A percentile compares a stretch with the other conserved stretches of the same genome.
These are phyloP conservation scores for Claviceps fusiformis DNA, from an alignment of 2,329 filamentous ascomycete genomes.

Conservation along the genomic window DNA sequence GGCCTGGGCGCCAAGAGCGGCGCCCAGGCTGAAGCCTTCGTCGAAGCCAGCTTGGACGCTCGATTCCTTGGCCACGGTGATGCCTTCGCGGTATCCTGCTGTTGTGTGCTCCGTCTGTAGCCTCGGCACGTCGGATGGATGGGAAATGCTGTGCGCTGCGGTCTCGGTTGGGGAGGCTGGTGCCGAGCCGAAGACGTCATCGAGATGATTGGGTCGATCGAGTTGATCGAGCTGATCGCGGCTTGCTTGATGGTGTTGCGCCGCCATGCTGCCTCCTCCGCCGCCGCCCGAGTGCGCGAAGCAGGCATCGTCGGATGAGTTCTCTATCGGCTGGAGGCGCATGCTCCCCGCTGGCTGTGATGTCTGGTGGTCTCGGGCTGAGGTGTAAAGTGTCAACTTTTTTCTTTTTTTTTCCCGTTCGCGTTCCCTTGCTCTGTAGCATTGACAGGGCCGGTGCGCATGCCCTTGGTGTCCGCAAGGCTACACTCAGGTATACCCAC, in stretches of 20 bases:
- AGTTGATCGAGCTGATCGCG: too few relatives aligned
- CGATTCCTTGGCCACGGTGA: conserved; percentile 59
- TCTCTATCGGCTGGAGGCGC: conserved; percentile 22
- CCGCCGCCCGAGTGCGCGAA: conserved; percentile 5
- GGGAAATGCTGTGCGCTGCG: conserved; percentile 11
- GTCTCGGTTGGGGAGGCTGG: conserved; percentile 11
- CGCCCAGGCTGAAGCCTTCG: conserved; percentile 75
- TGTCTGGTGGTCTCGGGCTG: background rate
- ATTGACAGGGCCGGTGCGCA: too few relatives aligned
- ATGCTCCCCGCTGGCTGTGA: conserved; percentile 10
- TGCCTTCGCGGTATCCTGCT: conserved; percentile 80
- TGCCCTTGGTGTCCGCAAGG: too few relatives aligned
- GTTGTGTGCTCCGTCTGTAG: conserved; percentile 67
- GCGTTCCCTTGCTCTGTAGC: too few relatives aligned
- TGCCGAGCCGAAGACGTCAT: conserved; percentile 23
- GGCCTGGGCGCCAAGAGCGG: conserved; percentile 59
- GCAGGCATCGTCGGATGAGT: conserved; percentile 15
- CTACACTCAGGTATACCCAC: too few relatives aligned
- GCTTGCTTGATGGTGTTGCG: background rate
- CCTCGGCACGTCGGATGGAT: conserved; percentile 54
- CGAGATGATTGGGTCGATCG: conserved; percentile 13
- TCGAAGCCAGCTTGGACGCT: conserved; percentile 84
- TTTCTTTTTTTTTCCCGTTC: background rate
- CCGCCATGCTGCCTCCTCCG: background rate
- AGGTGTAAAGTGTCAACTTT: background rate